Evolutionary conservation across 2,329 filamentous ascomycete genomes (phyloP).

Genomic region (Colletotrichum magnum): DNA sequence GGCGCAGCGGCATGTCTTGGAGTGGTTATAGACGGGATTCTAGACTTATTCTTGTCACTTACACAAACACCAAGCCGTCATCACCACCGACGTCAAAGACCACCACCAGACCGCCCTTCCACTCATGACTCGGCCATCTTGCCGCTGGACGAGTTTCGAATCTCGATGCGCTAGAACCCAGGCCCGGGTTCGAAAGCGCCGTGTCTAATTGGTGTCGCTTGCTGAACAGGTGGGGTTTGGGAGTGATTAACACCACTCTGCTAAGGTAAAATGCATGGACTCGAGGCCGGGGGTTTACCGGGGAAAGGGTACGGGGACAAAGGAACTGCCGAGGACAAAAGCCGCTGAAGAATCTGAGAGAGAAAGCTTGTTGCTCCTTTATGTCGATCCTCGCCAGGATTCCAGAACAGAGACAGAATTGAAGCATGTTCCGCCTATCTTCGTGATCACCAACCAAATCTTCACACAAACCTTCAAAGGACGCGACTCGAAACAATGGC

Average conservation of each 20-base stretch:
- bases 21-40: background rate
- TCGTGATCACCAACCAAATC: background rate
- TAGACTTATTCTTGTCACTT: background rate
- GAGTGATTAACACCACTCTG: background rate
- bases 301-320: too few relatives aligned
- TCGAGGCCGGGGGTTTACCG: too few relatives aligned
- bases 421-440: conserved; percentile 4
- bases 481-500: background rate
- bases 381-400: background rate
- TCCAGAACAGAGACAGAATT: background rate
- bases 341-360: background rate
- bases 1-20: background rate
- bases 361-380: background rate
- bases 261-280: conserved; percentile 13
- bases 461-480: background rate
- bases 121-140: background rate
- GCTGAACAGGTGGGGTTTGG: conserved; percentile 15
- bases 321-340: conserved; percentile 17
- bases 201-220: conserved; percentile 8
- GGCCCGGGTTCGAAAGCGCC: background rate
- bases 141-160: background rate
- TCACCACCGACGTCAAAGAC: background rate
- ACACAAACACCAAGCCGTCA: background rate
- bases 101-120: background rate
- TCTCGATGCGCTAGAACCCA: background rate